Base-by-base conservation (phyloP, 192 early-diverging fungal species). In the Coemansia sp. region DNA sequence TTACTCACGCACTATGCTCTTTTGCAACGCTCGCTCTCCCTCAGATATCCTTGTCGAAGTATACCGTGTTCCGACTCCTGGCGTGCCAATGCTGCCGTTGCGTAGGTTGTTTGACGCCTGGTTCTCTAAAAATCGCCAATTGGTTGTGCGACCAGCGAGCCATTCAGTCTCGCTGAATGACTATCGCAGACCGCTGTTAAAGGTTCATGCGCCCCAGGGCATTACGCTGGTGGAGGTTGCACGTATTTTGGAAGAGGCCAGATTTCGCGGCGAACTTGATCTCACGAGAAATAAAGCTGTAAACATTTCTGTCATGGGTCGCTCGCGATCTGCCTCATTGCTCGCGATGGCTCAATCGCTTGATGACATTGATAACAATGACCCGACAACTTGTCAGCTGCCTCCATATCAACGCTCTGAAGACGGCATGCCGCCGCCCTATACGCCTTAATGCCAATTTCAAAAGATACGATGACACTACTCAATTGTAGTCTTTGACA, bases 281-380 rank as follows among this genome's bases (percentile, higher is more conserved):
- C 55, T 82, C 21, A 74, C 79, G 0, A 63, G 79, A 14, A 69
- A 82, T 55, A 82, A 82, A 68, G 72, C 57, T 10, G 42, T 77
- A 11, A 82, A 82, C 50, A 76, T 82, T 12, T 63, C 64, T 11
- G 63, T 82, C 34, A 77, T 82, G 55, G 79, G 74, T 10, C 45
- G 79, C 15, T 76, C 72, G 11, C 55, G 79, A 8, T 69, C 79
- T 7, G 57, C 70, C 6, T 61, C 45, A 17, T 42, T 72, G 45
- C 45, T 41, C 5, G 9, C 31, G 37, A 34, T 39, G 45, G 11
- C 50, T 31, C 64, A 66, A 25, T 31, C 64, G 19, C 34, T 53
- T 11, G 32, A 62, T 36, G 45, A 36, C 14, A 37, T 23, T 14
- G 32, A 38, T 19, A 60, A 62, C 19, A 64, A 53, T 8, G 45